Base-by-base conservation (phyloP, 1,139 yeast genomes). In the Sugiyamaella sp. region DNA sequence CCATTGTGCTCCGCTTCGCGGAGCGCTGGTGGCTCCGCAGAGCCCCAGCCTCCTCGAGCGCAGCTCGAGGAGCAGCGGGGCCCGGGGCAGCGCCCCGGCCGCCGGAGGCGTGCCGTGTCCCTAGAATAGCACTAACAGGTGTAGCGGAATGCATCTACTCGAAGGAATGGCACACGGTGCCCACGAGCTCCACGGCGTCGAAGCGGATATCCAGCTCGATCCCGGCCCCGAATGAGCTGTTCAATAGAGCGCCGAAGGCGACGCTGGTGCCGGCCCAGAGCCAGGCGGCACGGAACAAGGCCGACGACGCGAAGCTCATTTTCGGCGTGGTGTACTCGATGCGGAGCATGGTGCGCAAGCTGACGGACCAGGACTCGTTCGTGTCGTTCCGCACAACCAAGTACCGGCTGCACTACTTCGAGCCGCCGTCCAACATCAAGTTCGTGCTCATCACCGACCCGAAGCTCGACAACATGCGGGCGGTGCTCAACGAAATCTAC, bases 311-410 rank as follows among this genome's bases (percentile, higher is more conserved):
- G 10, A 87, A 93, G 67, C 78, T 93, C 43, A 75, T 93, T 17
- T 93, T 89, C 67, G 99, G 99, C n/a, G 82, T 89, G 48, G 74
- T 89, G 17, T 87, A 83, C 66, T 89, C 97, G 6, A 72, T 93
- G 58, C 80, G 91, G 53, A 87, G 85, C 60, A 80, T 91, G 49
- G 80, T 93, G 0, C 76, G 82, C 24, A 85, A 87, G 63, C 72
- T 89, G 48, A 80, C 82, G 3, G 70, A 66, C 45, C 70, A 71
- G 53, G 88, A 86, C 65, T 70, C 78, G 29, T 79, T 88, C 59
- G 78, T 81, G 53, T 80, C 88, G 1, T 88, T 84, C 66, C 74
- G 85, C 9, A 86, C 97, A 0, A 82, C 89, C 2, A 79, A 80
- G 57, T 90, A 85, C 70, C 77, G 91, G 58, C 81, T 89, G 33